Evolutionary conservation across 345 rosid genomes (phyloP), one percentile per base, ranked within the genome.

Genomic region (Ailanthus altissimus): DNA sequence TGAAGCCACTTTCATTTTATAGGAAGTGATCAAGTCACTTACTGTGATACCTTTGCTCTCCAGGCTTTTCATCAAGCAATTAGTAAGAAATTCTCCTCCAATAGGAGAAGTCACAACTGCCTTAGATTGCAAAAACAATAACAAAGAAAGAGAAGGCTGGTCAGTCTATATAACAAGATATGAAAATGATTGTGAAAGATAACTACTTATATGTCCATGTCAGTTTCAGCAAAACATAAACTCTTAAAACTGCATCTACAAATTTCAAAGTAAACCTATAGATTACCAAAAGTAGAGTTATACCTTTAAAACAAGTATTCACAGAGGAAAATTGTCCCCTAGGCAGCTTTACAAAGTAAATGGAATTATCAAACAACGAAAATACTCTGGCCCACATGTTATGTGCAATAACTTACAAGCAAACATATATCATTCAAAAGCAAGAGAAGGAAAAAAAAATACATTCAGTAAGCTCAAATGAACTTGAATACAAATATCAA

Each of bases 51-150:
- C 94, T 83, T 92, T 97, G 85, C 98, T 89, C 90, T 92, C 99
- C 88, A 97, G 88, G 89, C 99, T 97, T 87, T 90, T 92, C 86
- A 87, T 84, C 85, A 97, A 82, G 93, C 99, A 92, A 75, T 97
- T 97, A 9, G 97, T 91, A 69, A 97, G 94, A 82, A 92, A 80
- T 50, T 94, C 99, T 72, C 99, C 99, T 79, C 99, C 99, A 74
- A 97, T 79, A 50, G 97, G 94, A 83, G 97, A 88, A 77, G 94
- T 77, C 20, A 86, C 70, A 58, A 94, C 99, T 71, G 93, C 97
- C 98, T 94, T 67, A 58, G 53, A 57, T 65, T 15, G 63, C 65
- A 80, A 74, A 74, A 74, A 40, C 26, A 81, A 46, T 32, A 65
- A 18, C 5, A 62, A 26, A 21, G 43, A 47, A 74, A 50, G 32